Percentiles rank a stretch among this genome's conserved stretches.
Evolutionary conservation across 495 filamentous ascomycete genomes (phyloP).

Genomic region (Penicillium alfredii): DNA sequence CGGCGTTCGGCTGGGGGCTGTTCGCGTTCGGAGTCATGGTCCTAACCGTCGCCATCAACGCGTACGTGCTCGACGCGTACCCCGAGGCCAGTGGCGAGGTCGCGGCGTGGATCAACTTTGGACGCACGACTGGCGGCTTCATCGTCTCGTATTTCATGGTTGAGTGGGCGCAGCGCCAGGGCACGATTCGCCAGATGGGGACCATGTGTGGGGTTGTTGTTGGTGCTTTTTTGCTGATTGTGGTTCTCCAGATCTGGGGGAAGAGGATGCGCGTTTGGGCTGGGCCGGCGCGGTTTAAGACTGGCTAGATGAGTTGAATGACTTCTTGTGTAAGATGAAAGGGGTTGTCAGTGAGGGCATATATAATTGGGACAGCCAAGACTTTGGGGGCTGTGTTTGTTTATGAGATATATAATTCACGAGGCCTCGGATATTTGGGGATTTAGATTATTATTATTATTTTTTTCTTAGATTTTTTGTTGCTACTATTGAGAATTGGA

Average conservation of each 20-base stretch:
- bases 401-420: too few relatives aligned
- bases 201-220: slow-evolving; percentile 44
- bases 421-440: too few relatives aligned
- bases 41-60: slow-evolving; percentile 53
- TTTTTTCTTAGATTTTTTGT: too few relatives aligned
- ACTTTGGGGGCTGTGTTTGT: too few relatives aligned
- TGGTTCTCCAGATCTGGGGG: slow-evolving; percentile 40
- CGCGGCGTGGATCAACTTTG: slow-evolving; percentile 46
- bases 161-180: slow-evolving; percentile 24
- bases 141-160: slow-evolving; percentile 49
- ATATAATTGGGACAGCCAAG: too few relatives aligned
- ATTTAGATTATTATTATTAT: too few relatives aligned
- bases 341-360: too few relatives aligned
- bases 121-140: slow-evolving; percentile 43
- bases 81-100: slow-evolving; percentile 54
- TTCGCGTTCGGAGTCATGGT: slow-evolving; percentile 61
- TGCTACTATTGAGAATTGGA: too few relatives aligned
- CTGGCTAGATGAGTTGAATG: slow-evolving; percentile 1
- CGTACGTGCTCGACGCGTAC: slow-evolving; percentile 56
- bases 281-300: slow-evolving; percentile 18
- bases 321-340: too few relatives aligned
- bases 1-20: slow-evolving; percentile 48
- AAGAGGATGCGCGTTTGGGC: slow-evolving; percentile 33
- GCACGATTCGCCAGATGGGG: slow-evolving; percentile 39
- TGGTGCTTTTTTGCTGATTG: slow-evolving; percentile 34